Evolutionary conservation across 2,329 filamentous ascomycete species (phyloP).

Genomic region (Pseudonectria foliicola): DNA sequence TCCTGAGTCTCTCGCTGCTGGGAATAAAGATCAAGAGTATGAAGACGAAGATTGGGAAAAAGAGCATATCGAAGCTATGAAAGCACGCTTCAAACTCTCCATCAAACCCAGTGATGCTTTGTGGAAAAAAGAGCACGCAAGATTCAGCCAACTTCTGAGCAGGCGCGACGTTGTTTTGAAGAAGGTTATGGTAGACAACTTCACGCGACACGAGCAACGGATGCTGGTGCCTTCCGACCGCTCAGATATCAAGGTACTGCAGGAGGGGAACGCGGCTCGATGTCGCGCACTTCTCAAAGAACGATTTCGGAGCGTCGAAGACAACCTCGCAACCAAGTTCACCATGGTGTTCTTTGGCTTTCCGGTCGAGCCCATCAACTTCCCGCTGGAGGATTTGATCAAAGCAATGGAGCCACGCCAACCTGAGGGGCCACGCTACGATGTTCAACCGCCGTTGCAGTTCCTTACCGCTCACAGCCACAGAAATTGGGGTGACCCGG

Average conservation of each 20-base stretch:
- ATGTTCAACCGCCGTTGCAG: slow-evolving; percentile 23
- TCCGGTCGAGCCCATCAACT: slow-evolving; percentile 32
- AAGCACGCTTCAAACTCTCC: slow-evolving; percentile 13
- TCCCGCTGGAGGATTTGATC: slow-evolving; percentile 18
- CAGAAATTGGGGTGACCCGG: slow-evolving; percentile 24
- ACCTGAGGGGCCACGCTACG: slow-evolving; percentile 8
- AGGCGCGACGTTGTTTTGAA: slow-evolving; percentile 17
- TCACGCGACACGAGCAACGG: slow-evolving; percentile 27
- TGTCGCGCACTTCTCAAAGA: slow-evolving; percentile 24
- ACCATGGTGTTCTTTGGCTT: slow-evolving; percentile 41
- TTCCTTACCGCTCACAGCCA: slow-evolving; percentile 24
- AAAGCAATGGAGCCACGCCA: slow-evolving; percentile 11
- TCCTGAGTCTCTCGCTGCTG: too few species aligned
- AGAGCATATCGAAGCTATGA: background rate
- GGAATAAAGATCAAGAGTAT: too few species aligned
- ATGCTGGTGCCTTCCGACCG: slow-evolving; percentile 24
- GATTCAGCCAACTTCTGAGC: slow-evolving; percentile 24
- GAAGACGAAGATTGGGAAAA: background rate
- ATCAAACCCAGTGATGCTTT: slow-evolving; percentile 16
- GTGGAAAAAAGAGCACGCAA: slow-evolving; percentile 20
- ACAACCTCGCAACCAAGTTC: slow-evolving; percentile 33
- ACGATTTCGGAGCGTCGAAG: slow-evolving; percentile 22
- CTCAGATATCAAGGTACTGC: slow-evolving; percentile 23
- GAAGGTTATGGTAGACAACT: slow-evolving; percentile 26
- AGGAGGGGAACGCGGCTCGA: slow-evolving; percentile 23